Evolutionary conservation across 768 basidiomycete species (phyloP), one percentile per base, ranked within the genome.

Genomic region (Gelatoporia subvermispora): DNA sequence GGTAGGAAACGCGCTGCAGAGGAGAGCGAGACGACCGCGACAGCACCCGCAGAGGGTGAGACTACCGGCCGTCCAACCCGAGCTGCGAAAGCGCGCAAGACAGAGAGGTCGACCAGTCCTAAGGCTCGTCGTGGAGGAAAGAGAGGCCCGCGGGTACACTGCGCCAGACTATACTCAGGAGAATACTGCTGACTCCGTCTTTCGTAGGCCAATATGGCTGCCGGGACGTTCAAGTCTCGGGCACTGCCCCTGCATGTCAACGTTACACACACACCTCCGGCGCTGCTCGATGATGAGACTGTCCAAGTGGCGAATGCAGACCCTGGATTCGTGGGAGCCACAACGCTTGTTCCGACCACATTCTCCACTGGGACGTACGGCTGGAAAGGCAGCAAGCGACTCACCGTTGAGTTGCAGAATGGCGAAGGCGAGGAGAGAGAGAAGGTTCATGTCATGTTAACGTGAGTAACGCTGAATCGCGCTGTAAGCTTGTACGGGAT

Each of bases 301-400:
- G 57, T 64, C 24, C 60, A 68, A 20, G 62, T 59, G 4, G 65
- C 68, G 5, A 57, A 67, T 3, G 65, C 61, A 3, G 88, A 88
- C 64, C 71, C 79, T 22, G 87, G 85, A 9, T 73, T 77, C 60
- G 70, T 89, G 52, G 79, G 78, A 15, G 73, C 67, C 36, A 62
- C 82, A 18, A 75, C 76, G 0, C 72, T 89, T 7, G 55, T 74
- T 3, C 78, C 89, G 1, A 75, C 66, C 49, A 70, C 76, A 35
- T 89, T 92, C 65, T 58, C 70, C 13, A 88, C 87, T 0, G 87
- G 88, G 10, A 87, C 85, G 60, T 88, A 85, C 62, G 89, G 90
- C 16, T 92, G 89, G 89, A 91, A 89, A 63, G 88, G 84, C 2
- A 77, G 65, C 63, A 85, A 82, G 63, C 76, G 81, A 21, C 65